phyloP scores from a whole-genome alignment of 2,329 filamentous ascomycete species.

The Aspergillus niger region DNA sequence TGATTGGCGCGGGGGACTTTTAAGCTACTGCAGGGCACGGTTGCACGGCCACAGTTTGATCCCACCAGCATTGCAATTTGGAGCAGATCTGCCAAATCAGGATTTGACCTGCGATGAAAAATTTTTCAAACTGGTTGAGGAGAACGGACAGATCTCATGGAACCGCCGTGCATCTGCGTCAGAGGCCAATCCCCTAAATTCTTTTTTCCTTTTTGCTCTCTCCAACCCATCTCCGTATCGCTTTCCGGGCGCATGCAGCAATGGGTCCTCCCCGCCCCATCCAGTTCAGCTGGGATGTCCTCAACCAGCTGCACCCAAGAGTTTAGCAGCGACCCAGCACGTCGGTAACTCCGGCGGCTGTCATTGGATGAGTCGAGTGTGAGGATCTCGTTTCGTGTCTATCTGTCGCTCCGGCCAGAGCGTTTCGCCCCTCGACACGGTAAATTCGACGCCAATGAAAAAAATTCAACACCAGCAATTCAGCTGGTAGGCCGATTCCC shows the following conservation, averaged over 20 bases:
- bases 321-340: neutral
- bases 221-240: neutral
- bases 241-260: conserved; percentile 1
- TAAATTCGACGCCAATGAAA: neutral
- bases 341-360: conserved; percentile 14
- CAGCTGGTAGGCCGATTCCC: conserved; percentile 1
- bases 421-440: neutral
- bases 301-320: neutral
- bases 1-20: conserved; percentile 1
- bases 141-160: neutral
- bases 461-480: neutral
- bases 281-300: conserved; percentile 21
- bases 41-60: conserved; percentile 16
- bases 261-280: neutral
- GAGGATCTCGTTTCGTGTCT: neutral
- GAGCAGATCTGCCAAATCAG: neutral
- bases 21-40: conserved; percentile 9
- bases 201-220: neutral
- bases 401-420: neutral
- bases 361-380: neutral
- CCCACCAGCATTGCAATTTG: neutral
- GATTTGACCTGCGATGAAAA: neutral
- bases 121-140: neutral
- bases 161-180: conserved; percentile 13
- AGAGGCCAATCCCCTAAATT: neutral